phyloP scores from a whole-genome alignment of 1,284 basidiomycete species.

The Fistulinella cinereoalba region DNA sequence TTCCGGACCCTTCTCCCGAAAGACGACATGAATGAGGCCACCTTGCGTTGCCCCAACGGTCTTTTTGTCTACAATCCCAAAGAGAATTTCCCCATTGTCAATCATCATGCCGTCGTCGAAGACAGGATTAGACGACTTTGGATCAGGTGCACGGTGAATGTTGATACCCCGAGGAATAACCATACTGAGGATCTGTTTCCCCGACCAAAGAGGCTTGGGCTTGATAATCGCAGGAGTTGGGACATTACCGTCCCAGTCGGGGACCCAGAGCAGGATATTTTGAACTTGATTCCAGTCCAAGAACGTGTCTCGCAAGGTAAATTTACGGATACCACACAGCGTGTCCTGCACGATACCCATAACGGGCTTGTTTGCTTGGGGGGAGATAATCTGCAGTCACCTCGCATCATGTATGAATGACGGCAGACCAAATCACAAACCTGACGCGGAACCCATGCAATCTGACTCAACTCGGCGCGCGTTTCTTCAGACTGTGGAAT shows the following conservation, averaged over 20 bases:
- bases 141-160: conserved; percentile 78
- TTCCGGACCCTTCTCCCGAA: conserved; percentile 96
- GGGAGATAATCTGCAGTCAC: conserved; percentile 84
- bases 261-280: conserved; percentile 96
- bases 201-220: conserved; percentile 97
- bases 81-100: conserved; percentile 96
- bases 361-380: conserved; percentile 99
- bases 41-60: conserved; percentile 95
- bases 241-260: conserved; percentile 93
- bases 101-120: conserved; percentile 95
- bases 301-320: conserved; percentile 93
- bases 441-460: conserved; percentile 98
- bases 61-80: conserved; percentile 96
- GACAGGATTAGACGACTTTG: conserved; percentile 77
- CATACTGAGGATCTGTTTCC: conserved; percentile 95
- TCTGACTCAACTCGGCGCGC: conserved; percentile 95
- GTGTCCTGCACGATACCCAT: conserved; percentile 99
- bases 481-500: conserved; percentile 99
- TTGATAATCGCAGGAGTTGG: conserved; percentile 95
- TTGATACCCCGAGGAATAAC: conserved; percentile 97
- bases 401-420: neutral
- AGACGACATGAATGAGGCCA: conserved; percentile 95
- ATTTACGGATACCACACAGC: conserved; percentile 95
- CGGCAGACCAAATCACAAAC: conserved; percentile 40
- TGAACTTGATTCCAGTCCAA: conserved; percentile 94